A percentile compares a stretch with the other conserved stretches of the same genome.
These are phyloP conservation scores for Peronospora destructor DNA, from an alignment of 352 stramenopile species.

Conservation along the genomic window DNA sequence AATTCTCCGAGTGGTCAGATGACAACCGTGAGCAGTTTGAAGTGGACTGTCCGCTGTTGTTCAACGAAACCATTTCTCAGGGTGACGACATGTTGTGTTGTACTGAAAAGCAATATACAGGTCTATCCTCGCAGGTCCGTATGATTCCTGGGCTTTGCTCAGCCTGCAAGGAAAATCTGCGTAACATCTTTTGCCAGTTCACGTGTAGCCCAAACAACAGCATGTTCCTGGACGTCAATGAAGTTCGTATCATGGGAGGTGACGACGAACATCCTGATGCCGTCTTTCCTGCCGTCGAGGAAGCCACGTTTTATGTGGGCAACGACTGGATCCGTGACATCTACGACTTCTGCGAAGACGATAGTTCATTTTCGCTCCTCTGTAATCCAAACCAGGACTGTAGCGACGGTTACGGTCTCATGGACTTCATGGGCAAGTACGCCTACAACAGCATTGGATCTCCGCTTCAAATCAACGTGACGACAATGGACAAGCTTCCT, in stretches of 20 bases:
- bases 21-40: constrained; percentile 51
- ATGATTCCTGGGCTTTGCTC: constrained; percentile 56
- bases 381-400: constrained; percentile 53
- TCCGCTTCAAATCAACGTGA: constrained; percentile 57
- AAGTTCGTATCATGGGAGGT: constrained; percentile 44
- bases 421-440: constrained; percentile 59
- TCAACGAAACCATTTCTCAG: constrained; percentile 43
- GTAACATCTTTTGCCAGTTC: constrained; percentile 61
- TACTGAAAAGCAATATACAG: constrained; percentile 48
- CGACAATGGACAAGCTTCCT: constrained; percentile 31
- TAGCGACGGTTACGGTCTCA: constrained; percentile 42
- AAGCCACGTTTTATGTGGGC: constrained; percentile 54
- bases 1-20: constrained; percentile 54
- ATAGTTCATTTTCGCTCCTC: constrained; percentile 49
- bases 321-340: constrained; percentile 58
- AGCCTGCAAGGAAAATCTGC: constrained; percentile 55
- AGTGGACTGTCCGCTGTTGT: constrained; percentile 53
- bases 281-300: constrained; percentile 47
- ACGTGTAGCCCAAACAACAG: constrained; percentile 63
- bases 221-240: constrained; percentile 46
- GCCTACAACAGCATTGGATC: constrained; percentile 55
- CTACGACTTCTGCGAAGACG: constrained; percentile 54
- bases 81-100: constrained; percentile 54
- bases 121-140: constrained; percentile 46
- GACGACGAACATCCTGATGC: constrained; percentile 32